Evolutionary conservation across 768 basidiomycete species (phyloP), one percentile per base, ranked within the genome.

Genomic region (Xerocomus spinulosus): DNA sequence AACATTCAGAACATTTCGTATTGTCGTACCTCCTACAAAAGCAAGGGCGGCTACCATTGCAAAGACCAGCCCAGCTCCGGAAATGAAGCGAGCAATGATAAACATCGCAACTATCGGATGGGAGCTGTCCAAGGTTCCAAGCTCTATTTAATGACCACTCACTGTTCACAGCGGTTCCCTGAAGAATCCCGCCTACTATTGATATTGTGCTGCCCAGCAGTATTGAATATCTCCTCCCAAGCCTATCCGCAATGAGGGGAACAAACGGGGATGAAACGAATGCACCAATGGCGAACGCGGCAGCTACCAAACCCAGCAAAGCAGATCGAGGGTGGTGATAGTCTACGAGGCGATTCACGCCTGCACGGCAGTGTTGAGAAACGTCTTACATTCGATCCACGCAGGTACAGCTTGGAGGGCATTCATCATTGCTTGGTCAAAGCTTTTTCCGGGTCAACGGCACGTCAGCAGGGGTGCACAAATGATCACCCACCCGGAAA

Each of bases 391-490:
- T 3, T 61, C 63, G 54, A 76, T 70, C 78, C 79, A 83, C 0
- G 78, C 74, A 18, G 73, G 63, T 5, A 83, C 80, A 0, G 79
- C 78, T 61, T 83, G 81, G 40, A 83, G 58, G 30, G 78, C 80
- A 51, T 82, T 83, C 61, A 83, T 72, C 81, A 82, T 81, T 1
- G 78, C 79, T 0, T 77, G 77, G 10, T 53, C 49, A 38, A 50
- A 45, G 9, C 52, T 53, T 44, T 38, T n/a, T 21, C 2, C 4
- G 2, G 0, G 14, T 53, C 34, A 52, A 13, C 35, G 32, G 5
- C 3, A 8, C 5, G 20, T 2, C 13, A 15, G 6, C 15, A 28
- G 40, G 6, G 0, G 15, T 5, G 5, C 6, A 18, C 4, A 14
- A 1, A 33, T 10, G 24, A 40, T 15, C 4, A 45, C 55, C 48